Base-by-base conservation (phyloP, 768 basidiomycete genomes). In the Rubroboletus satanas region DNA sequence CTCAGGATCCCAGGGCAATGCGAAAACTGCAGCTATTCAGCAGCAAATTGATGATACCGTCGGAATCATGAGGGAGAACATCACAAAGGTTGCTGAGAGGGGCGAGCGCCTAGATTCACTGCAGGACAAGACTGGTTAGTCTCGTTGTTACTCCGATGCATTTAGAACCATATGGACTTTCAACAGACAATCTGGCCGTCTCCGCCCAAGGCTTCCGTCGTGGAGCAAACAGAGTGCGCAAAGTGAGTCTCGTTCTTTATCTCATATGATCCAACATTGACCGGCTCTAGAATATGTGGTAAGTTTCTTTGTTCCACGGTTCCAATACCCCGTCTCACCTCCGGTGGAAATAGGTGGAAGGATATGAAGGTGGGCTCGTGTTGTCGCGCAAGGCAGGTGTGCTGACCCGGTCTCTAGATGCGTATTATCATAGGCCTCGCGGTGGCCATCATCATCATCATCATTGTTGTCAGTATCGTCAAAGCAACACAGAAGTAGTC, bases 141-240 rank as follows among this genome's bases (percentile, higher is more conserved):
- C 18, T 42, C n/a, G 26, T 48, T 32, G 38, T 45, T 33, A 28
- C 47, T 18, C 15, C 11, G 7, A 17, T 41, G 29, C 15, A 14
- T 14, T 38, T 3, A 5, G 23, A 17, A 14, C 26, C 14, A 21
- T 37, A 47, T 38, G 1, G 32, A 48, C 21, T 23, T 50, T 49
- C 43, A 17, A 49, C 63, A 97, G 97, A 99, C 74, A 97, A 88
- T 69, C 83, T 99, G 52, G 96, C 97, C 31, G 91, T 96, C 39
- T 97, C 94, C 26, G 97, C 97, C n/a, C 96, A 99, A 76, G 93
- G 94, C 28, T 99, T 99, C 84, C 87, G 94, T 58, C 83, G 93
- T 60, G 95, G 97, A 61, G 97, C 97, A 49, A 98, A 98, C 76
- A 82, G 92, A 57, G 97, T 99, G 50, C 86, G 97, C 71, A 99